Base-by-base conservation (phyloP, 306 rosid species). In the Spatholobus suberectus region DNA sequence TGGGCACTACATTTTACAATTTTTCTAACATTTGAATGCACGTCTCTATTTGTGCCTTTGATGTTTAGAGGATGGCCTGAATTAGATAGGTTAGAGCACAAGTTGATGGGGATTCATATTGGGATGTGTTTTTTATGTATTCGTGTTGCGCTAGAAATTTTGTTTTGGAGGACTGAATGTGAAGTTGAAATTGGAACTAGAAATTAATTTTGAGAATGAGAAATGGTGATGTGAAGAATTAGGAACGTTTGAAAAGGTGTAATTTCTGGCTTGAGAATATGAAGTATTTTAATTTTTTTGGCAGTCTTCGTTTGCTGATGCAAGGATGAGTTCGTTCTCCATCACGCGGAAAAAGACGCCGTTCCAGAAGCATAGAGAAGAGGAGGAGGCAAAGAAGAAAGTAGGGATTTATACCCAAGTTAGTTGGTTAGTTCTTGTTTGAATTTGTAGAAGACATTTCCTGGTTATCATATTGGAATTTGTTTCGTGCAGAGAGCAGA, bases 351-450 rank as follows among this genome's bases (percentile, higher is more conserved):
- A 96, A 80, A 96, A 94, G 89, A 94, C 99, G 0, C 99, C 99
- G 6, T 96, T 94, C 84, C 99, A 96, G 54, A 96, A 96, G 88
- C 98, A 96, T 76, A 90, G 98, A 81, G 99, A 96, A 82, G 99
- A 96, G 63, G 98, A 96, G 78, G 99, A 96, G 91, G 98, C 99
- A 59, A 96, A 94, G 97, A 94, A 94, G 86, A 96, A 96, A 97
- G 99, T 92, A 47, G 29, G 66, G 18, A n/a, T 46, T 76, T 85
- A 43, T 55, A 43, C 70, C n/a, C 51, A 49, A 15, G 57, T 69
- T 29, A 20, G 81, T n/a, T n/a, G n/a, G 81, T 34, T n/a, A 27
- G 77, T 77, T 32, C 23, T 44, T 67, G 34, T 14, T 75, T n/a
- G 43, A 40, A 73, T 57, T 15, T 68, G 7, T 37, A 21, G 72